A percentile compares a stretch with the other conserved stretches of the same genome.
phyloP scores from a whole-genome alignment of 495 filamentous ascomycete species.

The Aspergillus wentii region DNA sequence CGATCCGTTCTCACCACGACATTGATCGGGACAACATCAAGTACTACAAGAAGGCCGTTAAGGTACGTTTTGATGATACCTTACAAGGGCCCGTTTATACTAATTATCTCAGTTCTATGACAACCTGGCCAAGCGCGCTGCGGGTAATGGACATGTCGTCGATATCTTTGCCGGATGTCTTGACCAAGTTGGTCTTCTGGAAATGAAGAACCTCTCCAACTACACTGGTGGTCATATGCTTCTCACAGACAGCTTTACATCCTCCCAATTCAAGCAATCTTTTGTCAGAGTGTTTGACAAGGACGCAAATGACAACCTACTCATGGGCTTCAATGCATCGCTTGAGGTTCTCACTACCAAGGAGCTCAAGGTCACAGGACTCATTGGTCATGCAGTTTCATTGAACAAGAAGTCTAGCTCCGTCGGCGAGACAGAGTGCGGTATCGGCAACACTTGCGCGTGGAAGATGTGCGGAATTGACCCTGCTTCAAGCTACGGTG shows the following conservation, averaged over 20 bases:
- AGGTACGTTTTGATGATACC: conserved; percentile 50
- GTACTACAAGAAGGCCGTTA: conserved; percentile 98
- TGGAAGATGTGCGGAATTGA: conserved; percentile 99
- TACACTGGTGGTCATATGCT: conserved; percentile 98
- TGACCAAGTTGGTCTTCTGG: conserved; percentile 94
- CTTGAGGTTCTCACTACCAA: conserved; percentile 97
- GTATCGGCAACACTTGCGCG: conserved; percentile 97
- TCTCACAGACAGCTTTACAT: conserved; percentile 96
- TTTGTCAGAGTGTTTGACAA: conserved; percentile 98
- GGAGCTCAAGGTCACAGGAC: conserved; percentile 95
- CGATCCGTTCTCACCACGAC: conserved; percentile 97
- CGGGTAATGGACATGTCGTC: conserved; percentile 95
- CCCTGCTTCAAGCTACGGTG: conserved; percentile 85
- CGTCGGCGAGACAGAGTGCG: conserved; percentile 96
- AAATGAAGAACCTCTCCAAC: conserved; percentile 98
- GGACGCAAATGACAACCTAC: conserved; percentile 85
- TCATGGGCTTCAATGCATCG: conserved; percentile 98
- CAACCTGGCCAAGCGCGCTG: conserved; percentile 88
- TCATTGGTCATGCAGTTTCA: conserved; percentile 95
- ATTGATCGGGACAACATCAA: conserved; percentile 99
- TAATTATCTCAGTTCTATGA: conserved; percentile 80
- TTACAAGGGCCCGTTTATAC: conserved; percentile 5
- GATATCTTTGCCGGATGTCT: conserved; percentile 98
- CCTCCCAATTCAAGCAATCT: conserved; percentile 99
- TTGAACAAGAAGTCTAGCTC: conserved; percentile 97